phyloP scores from a whole-genome alignment of 257 asterid species.

The Ehretia macrophylla region DNA sequence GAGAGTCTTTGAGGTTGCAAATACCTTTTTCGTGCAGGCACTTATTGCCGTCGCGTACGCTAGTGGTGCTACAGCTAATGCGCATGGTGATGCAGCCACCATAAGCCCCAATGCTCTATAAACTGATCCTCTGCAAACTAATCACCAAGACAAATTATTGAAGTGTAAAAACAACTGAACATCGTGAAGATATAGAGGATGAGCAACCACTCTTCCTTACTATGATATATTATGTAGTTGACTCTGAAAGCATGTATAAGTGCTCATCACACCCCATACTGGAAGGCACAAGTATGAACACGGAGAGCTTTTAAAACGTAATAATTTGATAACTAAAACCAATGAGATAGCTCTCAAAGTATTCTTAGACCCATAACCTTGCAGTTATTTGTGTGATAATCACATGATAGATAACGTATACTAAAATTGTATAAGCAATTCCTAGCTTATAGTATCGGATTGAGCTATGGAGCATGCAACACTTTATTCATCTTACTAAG shows the following conservation, averaged over 20 bases:
- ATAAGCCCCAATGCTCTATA: conserved; percentile 95
- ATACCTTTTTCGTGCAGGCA: conserved; percentile 95
- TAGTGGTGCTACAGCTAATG: conserved; percentile 94
- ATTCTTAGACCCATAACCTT: too few relatives aligned
- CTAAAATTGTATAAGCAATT: neutral
- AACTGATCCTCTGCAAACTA: conserved; percentile 96
- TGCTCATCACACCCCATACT: too few relatives aligned
- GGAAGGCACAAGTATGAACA: too few relatives aligned
- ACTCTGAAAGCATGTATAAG: too few relatives aligned
- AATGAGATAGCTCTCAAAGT: neutral
- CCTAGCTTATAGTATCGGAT: too few relatives aligned
- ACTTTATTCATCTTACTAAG: too few relatives aligned
- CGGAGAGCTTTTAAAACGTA: neutral
- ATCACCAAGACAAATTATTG: conserved; percentile 19
- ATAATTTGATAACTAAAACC: too few relatives aligned
- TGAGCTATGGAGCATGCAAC: too few relatives aligned
- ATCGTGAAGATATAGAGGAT: neutral
- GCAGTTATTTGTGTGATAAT: too few relatives aligned
- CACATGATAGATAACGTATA: too few relatives aligned
- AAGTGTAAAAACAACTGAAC: neutral
- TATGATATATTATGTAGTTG: too few relatives aligned
- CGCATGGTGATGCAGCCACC: conserved; percentile 99
- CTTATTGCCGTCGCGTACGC: conserved; percentile 97
- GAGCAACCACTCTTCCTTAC: neutral
- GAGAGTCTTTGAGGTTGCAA: conserved; percentile 3